Evolutionary conservation across 768 basidiomycete species (phyloP), one percentile per base, ranked within the genome.

Genomic region (Lactifluus pinguis): DNA sequence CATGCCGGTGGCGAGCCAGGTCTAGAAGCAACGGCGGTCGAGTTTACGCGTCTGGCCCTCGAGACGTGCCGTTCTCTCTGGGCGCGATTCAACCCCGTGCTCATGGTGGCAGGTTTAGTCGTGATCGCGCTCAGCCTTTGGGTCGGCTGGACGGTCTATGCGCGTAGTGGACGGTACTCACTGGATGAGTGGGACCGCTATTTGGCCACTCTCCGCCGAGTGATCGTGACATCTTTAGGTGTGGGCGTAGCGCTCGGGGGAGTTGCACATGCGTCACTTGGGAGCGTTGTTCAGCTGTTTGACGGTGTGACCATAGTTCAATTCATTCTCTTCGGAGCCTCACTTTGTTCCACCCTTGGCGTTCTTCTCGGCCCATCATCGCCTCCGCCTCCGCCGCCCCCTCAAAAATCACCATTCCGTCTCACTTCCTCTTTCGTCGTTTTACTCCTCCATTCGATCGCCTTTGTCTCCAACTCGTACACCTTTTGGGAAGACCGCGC

Each of bases 401-500:
- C 25, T 25, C 25, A 1, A 25, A 25, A 25, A 25, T 25, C 25
- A 25, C 25, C 25, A 25, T 25, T 25, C 25, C 25, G 25, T 25
- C 25, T 25, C 25, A 1, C 25, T 25, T 25, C 25, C 25, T 25
- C 25, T 25, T 25, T 25, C 42, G 73, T 84, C 38, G 78, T 87
- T 57, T 58, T 83, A 58, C 75, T 83, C 58, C 75, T 92, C 2
- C 94, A 98, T 67, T 73, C 85, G 1, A 56, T 87, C 4, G 76
- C 86, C 7, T 95, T 95, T 73, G 81, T 87, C 15, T 95, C 94
- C 29, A 98, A 98, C 76, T 97, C 94, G 0, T 95, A 92, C 76
- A 92, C 90, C n/a, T 82, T 98, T 71, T 98, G 94, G 93, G 97
- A 99, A 79, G 95, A 98, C 70, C 81, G 81, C 36, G 76, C 91